Evolutionary conservation across 208 protist genomes (phyloP), one percentile per base, ranked within the genome.

Genomic region (Trypanosoma congolense): DNA sequence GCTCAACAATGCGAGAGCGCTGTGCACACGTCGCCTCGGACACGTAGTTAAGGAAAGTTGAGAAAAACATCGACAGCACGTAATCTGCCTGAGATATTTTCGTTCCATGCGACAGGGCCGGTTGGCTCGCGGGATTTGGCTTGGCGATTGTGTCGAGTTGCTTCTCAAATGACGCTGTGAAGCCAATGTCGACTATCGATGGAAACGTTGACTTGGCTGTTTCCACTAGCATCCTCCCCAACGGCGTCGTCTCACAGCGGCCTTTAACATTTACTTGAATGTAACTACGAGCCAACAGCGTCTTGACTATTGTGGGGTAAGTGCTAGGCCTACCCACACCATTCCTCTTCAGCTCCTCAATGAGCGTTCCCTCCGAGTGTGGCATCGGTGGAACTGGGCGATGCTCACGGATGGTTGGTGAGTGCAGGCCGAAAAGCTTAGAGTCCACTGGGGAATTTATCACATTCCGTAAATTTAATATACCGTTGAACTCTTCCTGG

Each of bases 281-380:
- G 74, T 95, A 95, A 43, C 84, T 80, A 29, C 88, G 81, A 38
- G 77, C 66, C 8, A 92, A 53, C 0, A 95, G 80, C 30, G 84
- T 95, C 73, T 91, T 90, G 24, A 95, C 79, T 41, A 95, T 95
- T 68, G 79, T 84, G 21, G 88, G 84, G 59, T 95, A 95, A n/a
- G 88, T 95, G 68, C 84, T 92, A 22, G 88, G 88, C 22, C 88
- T 75, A 14, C 88, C 88, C 16, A 95, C 84, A 51, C 84, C 88
- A 61, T 92, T 80, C 41, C 79, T 78, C 61, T 83, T 86, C 31
- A 95, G 84, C 55, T 95, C 77, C 54, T 91, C 83, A 61, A 95
- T 95, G 43, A 95, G 65, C 10, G 74, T 68, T 35, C 84, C 88
- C 65, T 95, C 84, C 4, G 83, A 86, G 71, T 81, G 89, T 6